These are phyloP conservation scores for Cyamopsis tetragonoloba DNA, from an alignment of 306 rosid genomes.

Conservation along the genomic window DNA sequence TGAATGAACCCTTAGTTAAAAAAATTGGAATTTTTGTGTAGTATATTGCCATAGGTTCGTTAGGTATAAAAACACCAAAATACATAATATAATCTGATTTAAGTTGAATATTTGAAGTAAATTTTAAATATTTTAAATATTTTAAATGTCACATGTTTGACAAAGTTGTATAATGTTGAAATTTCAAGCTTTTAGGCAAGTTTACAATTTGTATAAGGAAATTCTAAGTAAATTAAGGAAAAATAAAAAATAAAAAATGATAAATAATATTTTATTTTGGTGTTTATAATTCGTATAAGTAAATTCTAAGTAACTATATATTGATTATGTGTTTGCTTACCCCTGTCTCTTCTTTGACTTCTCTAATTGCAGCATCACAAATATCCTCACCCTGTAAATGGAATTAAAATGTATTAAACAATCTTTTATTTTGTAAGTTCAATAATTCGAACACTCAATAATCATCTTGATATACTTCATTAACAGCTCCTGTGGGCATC, in stretches of 20 bases:
- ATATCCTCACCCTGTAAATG: slow-evolving; percentile 75
- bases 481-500: slow-evolving; percentile 71
- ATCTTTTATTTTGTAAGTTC: neutral
- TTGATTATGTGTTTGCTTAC: slow-evolving; percentile 46
- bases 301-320: neutral
- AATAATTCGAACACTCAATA: neutral
- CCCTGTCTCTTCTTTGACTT: slow-evolving; percentile 95
- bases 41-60: too few species aligned
- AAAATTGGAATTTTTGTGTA: too few species aligned
- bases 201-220: neutral
- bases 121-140: neutral
- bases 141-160: neutral
- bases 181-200: neutral
- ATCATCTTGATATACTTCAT: slow-evolving; percentile 39
- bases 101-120: neutral
- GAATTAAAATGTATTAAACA: neutral
- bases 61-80: too few species aligned
- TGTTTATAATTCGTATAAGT: too few species aligned
- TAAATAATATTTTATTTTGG: neutral
- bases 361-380: slow-evolving; percentile 64
- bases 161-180: neutral
- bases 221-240: neutral
- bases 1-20: too few species aligned
- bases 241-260: neutral
- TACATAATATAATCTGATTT: too few species aligned